These are phyloP conservation scores for Vachellia collinsii DNA, from an alignment of 306 rosid genomes.

Conservation along the genomic window DNA sequence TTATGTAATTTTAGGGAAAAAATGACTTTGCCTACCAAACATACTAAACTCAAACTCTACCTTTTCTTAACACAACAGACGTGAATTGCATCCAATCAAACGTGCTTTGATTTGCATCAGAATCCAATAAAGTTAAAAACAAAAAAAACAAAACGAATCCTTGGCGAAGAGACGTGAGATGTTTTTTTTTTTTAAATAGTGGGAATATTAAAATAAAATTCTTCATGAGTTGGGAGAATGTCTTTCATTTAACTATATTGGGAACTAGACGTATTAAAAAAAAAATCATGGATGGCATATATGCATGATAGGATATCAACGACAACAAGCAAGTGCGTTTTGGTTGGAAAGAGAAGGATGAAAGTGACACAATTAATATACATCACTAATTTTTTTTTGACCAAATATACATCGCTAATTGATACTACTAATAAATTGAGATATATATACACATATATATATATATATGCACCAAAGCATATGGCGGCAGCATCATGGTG, in stretches of 20 bases:
- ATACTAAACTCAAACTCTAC: not conserved
- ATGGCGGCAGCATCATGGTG: not conserved
- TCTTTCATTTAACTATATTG: conserved; percentile 22
- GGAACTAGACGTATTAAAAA: not conserved
- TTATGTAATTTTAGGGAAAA: not conserved
- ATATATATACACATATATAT: too few species aligned
- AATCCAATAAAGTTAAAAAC: not conserved
- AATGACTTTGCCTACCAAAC: not conserved
- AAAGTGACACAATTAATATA: conserved; percentile 17
- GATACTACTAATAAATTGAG: not conserved
- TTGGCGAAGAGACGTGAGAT: not conserved
- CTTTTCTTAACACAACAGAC: not conserved
- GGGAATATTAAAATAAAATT: not conserved
- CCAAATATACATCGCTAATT: too few species aligned
- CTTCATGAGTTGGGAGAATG: conserved; percentile 2
- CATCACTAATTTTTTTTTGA: not conserved
- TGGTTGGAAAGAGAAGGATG: conserved; percentile 29
- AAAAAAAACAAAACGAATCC: not conserved
- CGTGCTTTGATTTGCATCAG: not conserved
- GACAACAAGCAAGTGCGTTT: conserved; percentile 25
- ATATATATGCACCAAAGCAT: not conserved
- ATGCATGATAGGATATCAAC: conserved; percentile 30
- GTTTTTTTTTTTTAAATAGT: not conserved
- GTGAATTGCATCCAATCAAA: not conserved
- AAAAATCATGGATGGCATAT: not conserved